phyloP scores from a whole-genome alignment of 2,329 filamentous ascomycete species.

The Tolypocladium cylindrosporum region DNA sequence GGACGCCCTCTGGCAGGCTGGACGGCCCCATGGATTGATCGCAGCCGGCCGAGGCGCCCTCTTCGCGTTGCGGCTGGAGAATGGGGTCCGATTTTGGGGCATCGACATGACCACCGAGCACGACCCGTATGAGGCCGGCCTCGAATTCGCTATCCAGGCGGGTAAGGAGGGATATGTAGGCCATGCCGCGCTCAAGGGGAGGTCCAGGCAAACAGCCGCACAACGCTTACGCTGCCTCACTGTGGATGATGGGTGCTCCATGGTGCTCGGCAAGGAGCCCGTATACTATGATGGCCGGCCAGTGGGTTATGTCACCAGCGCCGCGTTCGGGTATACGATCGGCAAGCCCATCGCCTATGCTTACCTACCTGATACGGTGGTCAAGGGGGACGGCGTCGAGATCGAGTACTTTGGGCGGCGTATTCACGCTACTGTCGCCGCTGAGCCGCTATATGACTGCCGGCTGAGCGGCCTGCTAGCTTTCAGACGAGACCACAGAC shows the following conservation, averaged over 20 bases:
- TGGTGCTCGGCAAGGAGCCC: constrained; percentile 53
- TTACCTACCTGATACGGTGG: constrained; percentile 38
- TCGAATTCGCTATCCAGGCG: constrained; percentile 37
- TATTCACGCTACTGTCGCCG: constrained; percentile 41
- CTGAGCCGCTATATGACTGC: constrained; percentile 28
- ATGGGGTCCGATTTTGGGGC: constrained; percentile 47
- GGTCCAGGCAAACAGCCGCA: constrained; percentile 22
- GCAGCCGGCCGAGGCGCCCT: constrained; percentile 49
- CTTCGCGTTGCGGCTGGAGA: constrained; percentile 48
- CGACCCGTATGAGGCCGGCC: constrained; percentile 48
- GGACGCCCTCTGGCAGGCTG: constrained; percentile 46
- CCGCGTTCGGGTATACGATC: constrained; percentile 50
- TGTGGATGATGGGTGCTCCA: constrained; percentile 43
- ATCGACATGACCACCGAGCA: constrained; percentile 52
- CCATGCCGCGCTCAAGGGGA: constrained; percentile 33
- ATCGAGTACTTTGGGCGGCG: constrained; percentile 51
- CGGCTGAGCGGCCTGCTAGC: constrained; percentile 3
- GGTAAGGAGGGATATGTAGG: constrained; percentile 42
- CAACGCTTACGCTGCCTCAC: constrained; percentile 38
- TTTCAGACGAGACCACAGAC: background rate
- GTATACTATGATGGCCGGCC: constrained; percentile 38
- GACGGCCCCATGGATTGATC: constrained; percentile 43
- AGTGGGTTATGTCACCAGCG: constrained; percentile 49
- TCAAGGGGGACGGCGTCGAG: constrained; percentile 40
- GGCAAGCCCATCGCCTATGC: constrained; percentile 50